These are phyloP conservation scores for Yamadazyma trypodendri DNA, from an alignment of 1,139 yeast genomes.

Conservation along the genomic window DNA sequence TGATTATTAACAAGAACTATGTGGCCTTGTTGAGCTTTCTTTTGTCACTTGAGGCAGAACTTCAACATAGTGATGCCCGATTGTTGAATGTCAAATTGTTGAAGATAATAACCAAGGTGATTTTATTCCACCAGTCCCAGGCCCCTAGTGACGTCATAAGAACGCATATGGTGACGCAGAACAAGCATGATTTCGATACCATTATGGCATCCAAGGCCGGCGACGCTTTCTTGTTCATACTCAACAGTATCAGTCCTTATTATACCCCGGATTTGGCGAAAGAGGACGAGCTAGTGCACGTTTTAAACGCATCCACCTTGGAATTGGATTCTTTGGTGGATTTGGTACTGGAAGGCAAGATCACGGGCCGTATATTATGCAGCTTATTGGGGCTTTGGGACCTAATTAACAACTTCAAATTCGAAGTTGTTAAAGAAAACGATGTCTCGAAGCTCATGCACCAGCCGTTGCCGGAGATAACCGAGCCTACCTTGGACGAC, in stretches of 20 bases:
- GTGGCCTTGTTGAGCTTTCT: slow-evolving; percentile 28
- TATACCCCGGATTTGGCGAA: slow-evolving; percentile 7
- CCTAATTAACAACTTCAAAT: slow-evolving; percentile 22
- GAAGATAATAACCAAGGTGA: slow-evolving; percentile 18
- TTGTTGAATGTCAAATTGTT: slow-evolving; percentile 23
- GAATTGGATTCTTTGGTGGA: slow-evolving; percentile 16
- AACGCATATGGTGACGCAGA: neutral
- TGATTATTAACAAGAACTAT: slow-evolving; percentile 32
- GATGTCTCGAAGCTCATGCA: slow-evolving; percentile 6
- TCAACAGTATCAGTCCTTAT: slow-evolving; percentile 20
- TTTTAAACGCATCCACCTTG: slow-evolving; percentile 6
- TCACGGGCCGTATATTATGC: slow-evolving; percentile 30
- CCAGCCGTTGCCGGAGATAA: slow-evolving; percentile 4
- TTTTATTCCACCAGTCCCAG: slow-evolving; percentile 10
- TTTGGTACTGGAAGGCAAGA: slow-evolving; percentile 19
- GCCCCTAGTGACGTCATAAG: slow-evolving; percentile 6
- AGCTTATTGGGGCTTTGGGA: slow-evolving; percentile 37
- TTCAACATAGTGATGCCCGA: slow-evolving; percentile 9
- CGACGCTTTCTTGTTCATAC: slow-evolving; percentile 18
- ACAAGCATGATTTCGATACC: neutral
- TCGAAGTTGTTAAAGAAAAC: slow-evolving; percentile 13
- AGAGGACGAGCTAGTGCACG: slow-evolving; percentile 3
- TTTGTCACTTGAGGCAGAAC: slow-evolving; percentile 16
- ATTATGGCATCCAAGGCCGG: slow-evolving; percentile 10
- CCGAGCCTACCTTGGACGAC: slow-evolving; percentile 6